A percentile compares a stretch with the other conserved stretches of the same genome.
These are phyloP conservation scores for Penicillium sp. DNA, from an alignment of 2,329 filamentous ascomycete genomes.

Conservation along the genomic window DNA sequence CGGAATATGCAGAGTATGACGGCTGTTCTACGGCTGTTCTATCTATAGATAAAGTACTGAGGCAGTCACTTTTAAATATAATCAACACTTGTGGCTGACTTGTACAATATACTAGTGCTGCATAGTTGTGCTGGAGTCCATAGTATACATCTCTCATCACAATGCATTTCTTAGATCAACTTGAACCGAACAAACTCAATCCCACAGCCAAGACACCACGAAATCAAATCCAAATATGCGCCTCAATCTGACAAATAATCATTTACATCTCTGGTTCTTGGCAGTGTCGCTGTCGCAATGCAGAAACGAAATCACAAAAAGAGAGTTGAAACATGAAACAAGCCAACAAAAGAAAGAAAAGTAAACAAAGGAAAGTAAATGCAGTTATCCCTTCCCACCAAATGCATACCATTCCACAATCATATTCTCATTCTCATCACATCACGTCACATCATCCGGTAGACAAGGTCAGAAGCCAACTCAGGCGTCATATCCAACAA, in stretches of 20 bases:
- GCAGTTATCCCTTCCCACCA: no score
- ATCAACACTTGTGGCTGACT: no score
- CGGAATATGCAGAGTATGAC: no score
- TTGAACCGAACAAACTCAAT: conserved; percentile 1
- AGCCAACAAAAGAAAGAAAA: conserved; percentile 12
- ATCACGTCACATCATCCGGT: conserved; percentile 43
- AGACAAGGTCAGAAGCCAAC: conserved; percentile 47
- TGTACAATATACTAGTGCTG: no score
- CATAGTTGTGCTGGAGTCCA: no score
- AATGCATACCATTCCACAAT: conserved; percentile 7
- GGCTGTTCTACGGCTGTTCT: background rate
- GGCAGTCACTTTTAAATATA: conserved; percentile 1
- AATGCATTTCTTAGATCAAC: no score
- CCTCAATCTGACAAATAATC: conserved; percentile 16
- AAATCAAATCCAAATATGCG: conserved; percentile 14
- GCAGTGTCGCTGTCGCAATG: conserved; percentile 12
- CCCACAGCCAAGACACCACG: conserved; percentile 5
- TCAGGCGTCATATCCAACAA: conserved; percentile 44
- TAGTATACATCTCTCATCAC: no score
- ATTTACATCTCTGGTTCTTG: conserved; percentile 8
- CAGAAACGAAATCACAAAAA: no score
- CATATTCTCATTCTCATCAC: conserved; percentile 22
- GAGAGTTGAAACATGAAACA: no score
- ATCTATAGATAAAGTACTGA: background rate
- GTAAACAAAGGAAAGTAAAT: conserved; percentile 8